Evolutionary conservation across 192 early-diverging fungal genomes (phyloP), one percentile per base, ranked within the genome.

Genomic region (Backusella australiensis): DNA sequence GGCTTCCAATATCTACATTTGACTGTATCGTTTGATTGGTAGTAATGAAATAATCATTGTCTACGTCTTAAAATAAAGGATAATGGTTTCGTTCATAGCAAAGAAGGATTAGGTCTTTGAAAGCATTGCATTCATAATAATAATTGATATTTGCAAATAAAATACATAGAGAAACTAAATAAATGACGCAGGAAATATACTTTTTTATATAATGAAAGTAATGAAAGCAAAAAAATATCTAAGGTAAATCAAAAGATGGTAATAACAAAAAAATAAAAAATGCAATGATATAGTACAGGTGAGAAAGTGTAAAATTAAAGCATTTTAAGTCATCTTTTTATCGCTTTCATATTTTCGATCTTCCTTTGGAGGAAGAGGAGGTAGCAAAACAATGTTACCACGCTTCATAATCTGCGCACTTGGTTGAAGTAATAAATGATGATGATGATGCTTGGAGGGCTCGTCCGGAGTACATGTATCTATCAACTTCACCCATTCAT

Each of bases 401-500:
- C 77, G 42, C 14, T 36, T 35, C 72, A 73, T 63, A 34, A 67
- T 44, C 26, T 74, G 67, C 26, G 52, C 53, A 29, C 72, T 42
- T 14, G 78, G 69, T 42, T 66, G 46, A 41, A 73, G 32, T 21
- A 82, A 11, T n/a, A 78, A 59, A 76, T 78, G 81, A 72, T 82
- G 81, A 7, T 69, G 32, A 72, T 82, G 81, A 0, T 65, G 38
- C 3, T 44, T 26, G 4, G 56, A 69, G 8, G 74, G 56, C 46
- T 5, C 23, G 6, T 72, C 32, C 5, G 59, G 34, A 8, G 69
- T 73, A 65, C 92, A 94, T 35, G 83, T 78, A 15, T 90, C 88
- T 32, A 94, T 79, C 35, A 78, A 82, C 56, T 88, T 86, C 72
- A 91, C 89, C 96, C 96, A 98, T 32, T 89, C 83, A 78, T 90